Evolutionary conservation across 495 filamentous ascomycete species (phyloP).

Genomic region (Darksidea phi): DNA sequence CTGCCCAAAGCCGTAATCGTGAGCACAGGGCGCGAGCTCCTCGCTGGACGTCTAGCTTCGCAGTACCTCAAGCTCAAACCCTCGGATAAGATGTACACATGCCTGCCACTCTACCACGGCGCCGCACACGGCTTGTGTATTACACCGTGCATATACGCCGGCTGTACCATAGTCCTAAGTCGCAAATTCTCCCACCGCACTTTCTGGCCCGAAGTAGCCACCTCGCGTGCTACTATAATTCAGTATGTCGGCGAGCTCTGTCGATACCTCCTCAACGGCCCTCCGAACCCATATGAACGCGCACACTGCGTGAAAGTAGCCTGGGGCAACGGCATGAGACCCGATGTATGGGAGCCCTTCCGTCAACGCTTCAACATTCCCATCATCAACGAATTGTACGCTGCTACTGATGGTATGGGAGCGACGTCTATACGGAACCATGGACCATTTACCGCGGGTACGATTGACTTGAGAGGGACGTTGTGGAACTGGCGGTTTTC

Average conservation of each 20-base stretch:
- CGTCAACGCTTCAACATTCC: slow-evolving; percentile 42
- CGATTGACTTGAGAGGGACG: slow-evolving; percentile 31
- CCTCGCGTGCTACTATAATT: slow-evolving; percentile 39
- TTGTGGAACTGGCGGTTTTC: slow-evolving; percentile 36
- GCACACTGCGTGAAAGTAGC: slow-evolving; percentile 35
- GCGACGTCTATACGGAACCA: slow-evolving; percentile 29
- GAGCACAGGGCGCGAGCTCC: slow-evolving; percentile 36
- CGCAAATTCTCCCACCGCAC: slow-evolving; percentile 35
- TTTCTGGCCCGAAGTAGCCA: slow-evolving; percentile 44
- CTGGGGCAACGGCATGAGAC: slow-evolving; percentile 44
- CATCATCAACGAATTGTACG: slow-evolving; percentile 44
- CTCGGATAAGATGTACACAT: slow-evolving; percentile 31
- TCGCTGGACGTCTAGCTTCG: slow-evolving; percentile 21
- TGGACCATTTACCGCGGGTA: slow-evolving; percentile 27
- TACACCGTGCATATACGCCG: slow-evolving; percentile 30
- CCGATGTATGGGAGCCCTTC: slow-evolving; percentile 45
- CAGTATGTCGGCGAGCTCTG: slow-evolving; percentile 47
- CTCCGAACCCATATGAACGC: slow-evolving; percentile 28
- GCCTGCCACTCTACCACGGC: slow-evolving; percentile 38
- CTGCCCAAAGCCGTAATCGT: slow-evolving; percentile 51
- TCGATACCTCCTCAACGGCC: slow-evolving; percentile 35
- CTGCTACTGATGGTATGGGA: slow-evolving; percentile 40
- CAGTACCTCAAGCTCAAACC: slow-evolving; percentile 25
- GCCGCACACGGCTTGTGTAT: slow-evolving; percentile 33
- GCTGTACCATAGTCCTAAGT: slow-evolving; percentile 30